These are phyloP conservation scores for Pestalotiopsis fici DNA, from an alignment of 2,329 filamentous ascomycete genomes.

Conservation along the genomic window DNA sequence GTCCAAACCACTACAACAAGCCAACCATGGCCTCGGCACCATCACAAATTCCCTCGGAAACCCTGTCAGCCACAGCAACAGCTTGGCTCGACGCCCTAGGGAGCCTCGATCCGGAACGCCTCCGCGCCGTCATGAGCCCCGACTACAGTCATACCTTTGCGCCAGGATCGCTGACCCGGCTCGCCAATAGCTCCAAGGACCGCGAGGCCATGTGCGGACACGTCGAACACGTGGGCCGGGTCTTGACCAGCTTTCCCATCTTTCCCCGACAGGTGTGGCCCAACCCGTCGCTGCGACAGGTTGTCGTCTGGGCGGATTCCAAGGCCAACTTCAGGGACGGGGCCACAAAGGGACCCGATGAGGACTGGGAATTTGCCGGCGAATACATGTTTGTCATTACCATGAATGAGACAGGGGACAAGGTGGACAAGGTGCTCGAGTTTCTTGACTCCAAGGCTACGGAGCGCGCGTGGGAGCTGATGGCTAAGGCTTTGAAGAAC, in stretches of 20 bases:
- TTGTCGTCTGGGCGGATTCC: conserved; percentile 28
- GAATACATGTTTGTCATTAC: conserved; percentile 33
- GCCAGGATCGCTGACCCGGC: not conserved
- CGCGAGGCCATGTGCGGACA: not conserved
- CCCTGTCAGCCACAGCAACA: not conserved
- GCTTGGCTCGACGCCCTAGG: not conserved
- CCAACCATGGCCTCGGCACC: not conserved
- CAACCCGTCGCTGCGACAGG: conserved; percentile 19
- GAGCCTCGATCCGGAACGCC: not conserved
- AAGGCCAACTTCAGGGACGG: conserved; percentile 24
- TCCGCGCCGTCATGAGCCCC: not conserved
- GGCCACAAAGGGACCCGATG: conserved; percentile 19
- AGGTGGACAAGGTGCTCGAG: conserved; percentile 27
- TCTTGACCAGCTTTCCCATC: conserved; percentile 21
- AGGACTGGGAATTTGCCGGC: conserved; percentile 27
- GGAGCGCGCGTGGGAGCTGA: conserved; percentile 4
- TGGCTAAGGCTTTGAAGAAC: conserved; percentile 4
- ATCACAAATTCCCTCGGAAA: not conserved
- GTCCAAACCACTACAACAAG: not conserved
- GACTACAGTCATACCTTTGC: not conserved
- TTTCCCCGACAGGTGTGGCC: conserved; percentile 16
- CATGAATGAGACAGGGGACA: conserved; percentile 27
- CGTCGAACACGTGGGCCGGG: not conserved
- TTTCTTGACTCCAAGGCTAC: conserved; percentile 31
- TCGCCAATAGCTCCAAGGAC: not conserved